Base-by-base conservation (phyloP, 176 grass and related monocot species). In the Carex scoparia region DNA sequence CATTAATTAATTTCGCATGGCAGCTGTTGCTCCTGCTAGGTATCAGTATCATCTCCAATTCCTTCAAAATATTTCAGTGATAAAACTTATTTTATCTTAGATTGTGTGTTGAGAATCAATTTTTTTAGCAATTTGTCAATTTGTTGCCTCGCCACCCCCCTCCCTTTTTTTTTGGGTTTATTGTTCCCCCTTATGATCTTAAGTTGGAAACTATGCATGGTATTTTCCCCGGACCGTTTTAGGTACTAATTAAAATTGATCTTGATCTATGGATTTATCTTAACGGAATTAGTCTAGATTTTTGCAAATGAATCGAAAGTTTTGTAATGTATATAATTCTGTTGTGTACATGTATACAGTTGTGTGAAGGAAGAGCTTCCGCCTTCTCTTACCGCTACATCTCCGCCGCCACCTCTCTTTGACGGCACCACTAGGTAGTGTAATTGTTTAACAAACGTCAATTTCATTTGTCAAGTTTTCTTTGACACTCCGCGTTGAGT, bases 391-490 rank as follows among this genome's bases (percentile, higher is more conserved):
- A 78, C 78, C 57, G 75, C 91, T 74, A 51, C 86, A 79, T 97
- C 94, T 32, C 65, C 91, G 15, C 91, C 86, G 1, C 89, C 86
- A 82, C 35, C 80, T 11, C 60, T 94, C 51, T 97, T 97, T 84
- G 91, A 97, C 30, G 90, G 94, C 60, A 90, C 88, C 30, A 90
- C 88, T 84, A 92, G 94, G 94, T 91, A 81, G 19, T 42, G 91
- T 91, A 81, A 30, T 42, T 81, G 48, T 11, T 55, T 55, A 7
- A 65, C 1, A 23, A 40, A 51, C 23, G 57, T 64, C 27, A 4
- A 28, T 18, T 23, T 23, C 23, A 23, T 69, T 44, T 53, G 9
- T 73, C 18, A 5, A 4, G 4, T 1, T 30, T 60, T 42, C 12
- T 1, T 13, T 93, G 0, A 32, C 61, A 23, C 18, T 53, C 49